These are phyloP conservation scores for Podaxis mareebaensis DNA, from an alignment of 768 basidiomycete species.

Conservation along the genomic window DNA sequence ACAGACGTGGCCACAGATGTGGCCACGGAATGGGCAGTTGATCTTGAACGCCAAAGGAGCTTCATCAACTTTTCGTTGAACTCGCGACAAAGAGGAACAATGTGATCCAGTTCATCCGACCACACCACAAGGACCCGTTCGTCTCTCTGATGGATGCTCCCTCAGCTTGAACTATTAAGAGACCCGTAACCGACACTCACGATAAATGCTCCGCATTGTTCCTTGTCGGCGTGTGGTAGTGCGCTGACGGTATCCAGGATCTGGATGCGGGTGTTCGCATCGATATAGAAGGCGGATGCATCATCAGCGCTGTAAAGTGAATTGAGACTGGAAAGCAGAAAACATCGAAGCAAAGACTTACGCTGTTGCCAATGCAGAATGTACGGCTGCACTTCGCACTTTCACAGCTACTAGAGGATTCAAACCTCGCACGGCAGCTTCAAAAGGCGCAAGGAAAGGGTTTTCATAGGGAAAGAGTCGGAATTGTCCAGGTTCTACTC, in stretches of 20 bases:
- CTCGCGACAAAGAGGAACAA: constrained; percentile 72
- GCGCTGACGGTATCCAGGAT: constrained; percentile 70
- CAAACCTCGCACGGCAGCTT: constrained; percentile 70
- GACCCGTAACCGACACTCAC: constrained; percentile 39
- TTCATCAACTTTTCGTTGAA: constrained; percentile 71
- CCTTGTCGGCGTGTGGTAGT: constrained; percentile 81
- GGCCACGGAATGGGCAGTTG: constrained; percentile 36
- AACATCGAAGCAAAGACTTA: constrained; percentile 34
- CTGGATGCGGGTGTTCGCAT: constrained; percentile 83
- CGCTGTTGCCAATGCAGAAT: constrained; percentile 74
- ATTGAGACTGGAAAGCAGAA: constrained; percentile 11
- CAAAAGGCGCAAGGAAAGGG: constrained; percentile 76
- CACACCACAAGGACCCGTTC: constrained; percentile 83
- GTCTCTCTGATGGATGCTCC: constrained; percentile 56
- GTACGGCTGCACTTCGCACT: constrained; percentile 74
- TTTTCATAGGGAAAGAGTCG: constrained; percentile 88
- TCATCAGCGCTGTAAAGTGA: constrained; percentile 50
- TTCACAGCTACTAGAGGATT: constrained; percentile 89
- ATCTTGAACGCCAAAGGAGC: constrained; percentile 51
- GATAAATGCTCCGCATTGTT: constrained; percentile 88
- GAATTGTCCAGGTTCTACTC: constrained; percentile 67
- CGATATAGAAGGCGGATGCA: constrained; percentile 65
- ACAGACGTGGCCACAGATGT: constrained; percentile 39
- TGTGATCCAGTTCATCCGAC: constrained; percentile 80
- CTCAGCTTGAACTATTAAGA: neutral